Percentiles rank a stretch among this genome's conserved stretches.
These are phyloP conservation scores for Phytophthora pini DNA, from an alignment of 352 stramenopile genomes.

Conservation along the genomic window DNA sequence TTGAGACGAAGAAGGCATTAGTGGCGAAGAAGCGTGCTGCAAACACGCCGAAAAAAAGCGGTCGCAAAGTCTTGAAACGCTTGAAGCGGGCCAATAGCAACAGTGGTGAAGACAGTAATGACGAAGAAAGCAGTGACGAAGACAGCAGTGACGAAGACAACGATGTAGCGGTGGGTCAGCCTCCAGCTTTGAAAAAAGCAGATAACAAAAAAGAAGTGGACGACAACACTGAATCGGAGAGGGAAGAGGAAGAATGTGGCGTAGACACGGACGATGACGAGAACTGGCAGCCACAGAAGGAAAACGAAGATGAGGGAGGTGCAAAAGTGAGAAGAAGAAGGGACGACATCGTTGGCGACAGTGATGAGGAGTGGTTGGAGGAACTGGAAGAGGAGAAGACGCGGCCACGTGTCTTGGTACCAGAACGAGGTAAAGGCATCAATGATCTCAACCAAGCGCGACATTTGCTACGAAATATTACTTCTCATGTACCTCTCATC, in stretches of 20 bases:
- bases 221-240: conserved; percentile 5
- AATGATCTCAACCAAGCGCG: conserved; percentile 35
- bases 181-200: not conserved
- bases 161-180: conserved; percentile 2
- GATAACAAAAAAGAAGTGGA: conserved; percentile 9
- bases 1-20: too few species aligned
- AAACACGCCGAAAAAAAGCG: too few species aligned
- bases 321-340: not conserved
- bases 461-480: conserved; percentile 38
- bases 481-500: conserved; percentile 31
- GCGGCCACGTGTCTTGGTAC: too few species aligned
- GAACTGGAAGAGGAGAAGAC: conserved; percentile 6
- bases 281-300: conserved; percentile 7
- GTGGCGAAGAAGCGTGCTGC: too few species aligned
- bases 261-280: conserved; percentile 25
- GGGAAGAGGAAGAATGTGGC: not conserved
- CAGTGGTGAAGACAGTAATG: too few species aligned
- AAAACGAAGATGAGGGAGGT: conserved; percentile 10
- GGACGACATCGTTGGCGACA: conserved; percentile 21
- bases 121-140: too few species aligned
- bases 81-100: too few species aligned
- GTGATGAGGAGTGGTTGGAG: conserved; percentile 21
- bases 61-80: too few species aligned
- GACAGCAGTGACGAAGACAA: not conserved
- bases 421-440: not conserved